phyloP scores from a whole-genome alignment of 192 early-diverging fungal genomes.

The Coemansia sp. region DNA sequence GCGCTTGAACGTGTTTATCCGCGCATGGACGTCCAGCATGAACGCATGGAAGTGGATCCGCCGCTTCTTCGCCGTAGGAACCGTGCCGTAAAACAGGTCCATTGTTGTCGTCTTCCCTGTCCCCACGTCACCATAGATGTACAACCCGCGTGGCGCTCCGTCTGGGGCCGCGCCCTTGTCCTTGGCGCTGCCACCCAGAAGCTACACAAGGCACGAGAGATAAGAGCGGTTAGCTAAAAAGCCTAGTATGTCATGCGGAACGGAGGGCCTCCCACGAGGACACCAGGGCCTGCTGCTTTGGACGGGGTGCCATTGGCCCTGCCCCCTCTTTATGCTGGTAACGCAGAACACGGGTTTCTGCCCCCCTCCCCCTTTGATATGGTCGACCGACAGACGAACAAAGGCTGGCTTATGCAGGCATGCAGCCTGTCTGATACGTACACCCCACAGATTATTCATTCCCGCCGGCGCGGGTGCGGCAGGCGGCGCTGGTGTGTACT shows the following conservation, averaged over 20 bases:
- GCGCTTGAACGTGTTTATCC: constrained; percentile 57
- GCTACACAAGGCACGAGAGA: constrained; percentile 4
- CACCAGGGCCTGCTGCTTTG: too few species aligned
- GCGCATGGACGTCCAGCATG: constrained; percentile 88
- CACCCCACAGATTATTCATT: constrained; percentile 28
- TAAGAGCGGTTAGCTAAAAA: neutral
- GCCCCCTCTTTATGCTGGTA: too few species aligned
- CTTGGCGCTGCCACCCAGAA: constrained; percentile 3
- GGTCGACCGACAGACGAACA: neutral
- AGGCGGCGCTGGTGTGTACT: constrained; percentile 49
- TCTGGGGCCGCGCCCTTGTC: neutral
- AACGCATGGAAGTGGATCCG: constrained; percentile 97
- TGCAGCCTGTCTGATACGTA: constrained; percentile 1
- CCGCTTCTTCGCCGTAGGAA: constrained; percentile 64
- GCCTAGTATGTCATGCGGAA: too few species aligned
- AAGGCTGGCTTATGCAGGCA: neutral
- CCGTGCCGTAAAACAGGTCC: constrained; percentile 88
- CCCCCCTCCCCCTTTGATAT: too few species aligned
- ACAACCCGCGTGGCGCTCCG: constrained; percentile 33
- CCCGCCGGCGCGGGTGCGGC: neutral
- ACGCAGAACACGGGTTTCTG: too few species aligned
- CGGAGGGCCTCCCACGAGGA: too few species aligned
- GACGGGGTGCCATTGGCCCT: too few species aligned
- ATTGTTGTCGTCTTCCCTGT: constrained; percentile 95
- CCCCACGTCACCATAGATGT: constrained; percentile 67